These are phyloP conservation scores for Saccharum hybrid DNA, from an alignment of 202 grass and related monocot genomes.

Conservation along the genomic window DNA sequence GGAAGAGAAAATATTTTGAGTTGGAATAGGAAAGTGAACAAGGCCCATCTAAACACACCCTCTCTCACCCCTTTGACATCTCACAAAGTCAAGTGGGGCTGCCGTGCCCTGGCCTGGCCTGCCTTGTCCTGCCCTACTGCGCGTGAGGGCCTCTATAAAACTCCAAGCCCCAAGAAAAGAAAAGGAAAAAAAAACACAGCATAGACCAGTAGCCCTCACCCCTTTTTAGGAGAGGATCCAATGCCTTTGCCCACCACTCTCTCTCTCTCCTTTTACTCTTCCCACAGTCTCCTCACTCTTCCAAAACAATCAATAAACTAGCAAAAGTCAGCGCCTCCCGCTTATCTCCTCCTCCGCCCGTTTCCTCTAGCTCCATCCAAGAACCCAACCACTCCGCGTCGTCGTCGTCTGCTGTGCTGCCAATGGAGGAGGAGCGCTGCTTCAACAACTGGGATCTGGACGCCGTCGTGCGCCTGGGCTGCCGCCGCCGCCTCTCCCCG, in stretches of 20 bases:
- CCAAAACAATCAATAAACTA: constrained; percentile 52
- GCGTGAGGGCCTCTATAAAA: neutral
- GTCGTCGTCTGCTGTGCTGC: neutral
- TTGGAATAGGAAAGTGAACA: no score
- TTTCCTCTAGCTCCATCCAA: constrained; percentile 22
- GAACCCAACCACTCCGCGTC: constrained; percentile 35
- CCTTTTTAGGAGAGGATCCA: constrained; percentile 71
- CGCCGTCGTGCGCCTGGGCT: constrained; percentile 60
- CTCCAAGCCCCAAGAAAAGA: constrained; percentile 19
- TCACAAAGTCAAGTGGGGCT: constrained; percentile 37
- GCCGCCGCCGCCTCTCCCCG: constrained; percentile 34
- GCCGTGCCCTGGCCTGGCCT: neutral
- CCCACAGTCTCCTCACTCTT: constrained; percentile 39
- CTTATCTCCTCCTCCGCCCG: constrained; percentile 40
- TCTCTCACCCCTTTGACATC: constrained; percentile 70
- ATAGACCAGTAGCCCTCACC: constrained; percentile 42
- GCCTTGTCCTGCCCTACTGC: neutral
- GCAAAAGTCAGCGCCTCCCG: constrained; percentile 77
- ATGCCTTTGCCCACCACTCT: constrained; percentile 53
- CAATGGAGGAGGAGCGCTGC: constrained; percentile 55
- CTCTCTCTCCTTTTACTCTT: constrained; percentile 30
- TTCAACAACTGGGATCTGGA: constrained; percentile 78
- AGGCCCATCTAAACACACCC: no score
- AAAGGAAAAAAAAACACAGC: constrained; percentile 2
- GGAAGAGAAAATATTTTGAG: no score